These are phyloP conservation scores for Parietichytrium sp. DNA, from an alignment of 108 stramenopile genomes.

Conservation along the genomic window DNA sequence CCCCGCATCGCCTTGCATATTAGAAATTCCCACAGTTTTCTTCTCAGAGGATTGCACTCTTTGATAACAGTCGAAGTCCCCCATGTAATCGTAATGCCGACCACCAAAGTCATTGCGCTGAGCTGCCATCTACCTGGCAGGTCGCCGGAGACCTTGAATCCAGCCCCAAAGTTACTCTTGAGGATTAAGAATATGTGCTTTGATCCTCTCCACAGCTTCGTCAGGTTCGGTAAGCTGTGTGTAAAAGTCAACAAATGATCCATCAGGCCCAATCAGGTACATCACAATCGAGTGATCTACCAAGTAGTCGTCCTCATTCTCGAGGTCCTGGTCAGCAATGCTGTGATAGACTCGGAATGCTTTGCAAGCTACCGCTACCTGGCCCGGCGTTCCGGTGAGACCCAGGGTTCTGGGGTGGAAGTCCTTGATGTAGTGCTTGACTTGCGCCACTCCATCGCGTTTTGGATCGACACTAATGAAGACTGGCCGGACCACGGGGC, in stretches of 20 bases:
- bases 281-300: conserved; percentile 99
- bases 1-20: too few species aligned
- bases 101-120: too few species aligned
- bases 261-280: conserved; percentile 91
- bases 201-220: conserved; percentile 83
- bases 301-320: conserved; percentile 95
- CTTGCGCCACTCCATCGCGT: conserved; percentile 88
- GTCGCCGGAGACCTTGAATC: too few species aligned
- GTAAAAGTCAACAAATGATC: conserved; percentile 94
- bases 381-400: conserved; percentile 81
- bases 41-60: too few species aligned
- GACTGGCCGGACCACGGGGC: conserved; percentile 60
- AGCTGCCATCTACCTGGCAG: too few species aligned
- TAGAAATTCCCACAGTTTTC: too few species aligned
- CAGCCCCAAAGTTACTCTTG: too few species aligned
- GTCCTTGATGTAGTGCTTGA: conserved; percentile 85
- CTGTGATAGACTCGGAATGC: conserved; percentile 93
- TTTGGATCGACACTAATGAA: conserved; percentile 96
- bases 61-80: too few species aligned
- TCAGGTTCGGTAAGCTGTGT: conserved; percentile 89
- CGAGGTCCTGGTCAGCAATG: conserved; percentile 59
- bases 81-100: too few species aligned
- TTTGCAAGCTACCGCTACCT: conserved; percentile 90
- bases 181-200: background rate
- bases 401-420: conserved; percentile 86